A percentile compares a stretch with the other conserved stretches of the same genome.
phyloP scores from a whole-genome alignment of 2,329 filamentous ascomycete species.

The Fusarium denticulatum region DNA sequence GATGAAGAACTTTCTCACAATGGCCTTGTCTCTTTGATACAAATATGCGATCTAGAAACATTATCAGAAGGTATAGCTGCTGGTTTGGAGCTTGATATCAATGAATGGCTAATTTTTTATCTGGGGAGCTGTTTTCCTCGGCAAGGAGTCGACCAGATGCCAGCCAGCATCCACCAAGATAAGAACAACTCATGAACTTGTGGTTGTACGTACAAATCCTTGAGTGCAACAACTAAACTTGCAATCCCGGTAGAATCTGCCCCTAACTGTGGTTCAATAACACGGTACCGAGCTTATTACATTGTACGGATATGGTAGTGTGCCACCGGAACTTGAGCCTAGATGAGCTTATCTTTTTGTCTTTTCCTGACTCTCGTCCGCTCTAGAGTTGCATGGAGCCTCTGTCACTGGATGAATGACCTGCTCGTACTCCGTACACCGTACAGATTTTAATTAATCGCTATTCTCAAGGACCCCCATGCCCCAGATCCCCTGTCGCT shows the following conservation, averaged over 20 bases:
- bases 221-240: background rate
- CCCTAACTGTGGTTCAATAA: conserved; percentile 18
- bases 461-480: conserved; percentile 13
- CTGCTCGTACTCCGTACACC: background rate
- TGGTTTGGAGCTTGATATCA: background rate
- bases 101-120: background rate
- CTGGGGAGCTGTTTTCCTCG: background rate
- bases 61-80: background rate
- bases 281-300: conserved; percentile 9
- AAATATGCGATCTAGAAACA: background rate
- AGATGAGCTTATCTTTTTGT: conserved; percentile 31
- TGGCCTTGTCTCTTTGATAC: background rate
- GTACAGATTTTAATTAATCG: conserved; percentile 20
- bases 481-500: background rate
- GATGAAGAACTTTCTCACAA: background rate
- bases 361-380: conserved; percentile 4
- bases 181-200: background rate
- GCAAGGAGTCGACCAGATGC: background rate
- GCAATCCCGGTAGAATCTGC: conserved; percentile 31
- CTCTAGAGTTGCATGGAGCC: background rate
- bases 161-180: background rate
- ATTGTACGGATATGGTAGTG: background rate
- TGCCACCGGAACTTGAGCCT: conserved; percentile 20
- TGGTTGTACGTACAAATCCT: background rate
- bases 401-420: background rate